phyloP scores from a whole-genome alignment of 148 eudicot species.

The Amaranthus palmeri region DNA sequence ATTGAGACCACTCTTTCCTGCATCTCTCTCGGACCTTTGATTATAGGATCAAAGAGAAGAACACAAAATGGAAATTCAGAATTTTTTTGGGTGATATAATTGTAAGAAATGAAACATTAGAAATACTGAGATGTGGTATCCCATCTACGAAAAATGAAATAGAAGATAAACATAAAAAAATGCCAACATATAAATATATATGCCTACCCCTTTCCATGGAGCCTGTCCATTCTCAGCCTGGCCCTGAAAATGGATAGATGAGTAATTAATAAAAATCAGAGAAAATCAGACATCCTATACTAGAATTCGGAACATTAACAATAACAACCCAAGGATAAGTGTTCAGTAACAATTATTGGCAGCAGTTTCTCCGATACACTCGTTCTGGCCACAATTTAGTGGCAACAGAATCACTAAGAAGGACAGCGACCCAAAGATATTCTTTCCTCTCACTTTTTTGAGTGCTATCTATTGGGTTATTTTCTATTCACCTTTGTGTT shows the following conservation, averaged over 20 bases:
- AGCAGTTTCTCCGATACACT: neutral
- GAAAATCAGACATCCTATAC: neutral
- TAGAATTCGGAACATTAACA: neutral
- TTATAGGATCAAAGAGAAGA: neutral
- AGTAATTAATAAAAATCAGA: neutral
- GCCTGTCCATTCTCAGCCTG: conserved; percentile 70
- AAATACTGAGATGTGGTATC: neutral
- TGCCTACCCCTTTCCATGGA: conserved; percentile 90
- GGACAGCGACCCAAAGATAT: no score
- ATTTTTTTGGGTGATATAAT: neutral
- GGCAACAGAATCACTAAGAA: no score
- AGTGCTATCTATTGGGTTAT: no score
- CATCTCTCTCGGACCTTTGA: conserved; percentile 77
- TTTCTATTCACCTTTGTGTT: no score
- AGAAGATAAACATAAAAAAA: neutral
- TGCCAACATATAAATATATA: neutral
- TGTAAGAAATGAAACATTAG: neutral
- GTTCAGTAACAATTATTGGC: neutral
- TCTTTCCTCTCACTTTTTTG: no score
- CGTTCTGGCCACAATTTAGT: no score
- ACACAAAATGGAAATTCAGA: neutral
- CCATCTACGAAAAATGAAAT: neutral
- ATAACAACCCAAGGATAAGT: neutral
- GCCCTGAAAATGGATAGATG: conserved; percentile 47
- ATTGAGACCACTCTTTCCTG: conserved; percentile 75